phyloP scores from a whole-genome alignment of 2,329 filamentous ascomycete species.

The Aspergillus jensenii region DNA sequence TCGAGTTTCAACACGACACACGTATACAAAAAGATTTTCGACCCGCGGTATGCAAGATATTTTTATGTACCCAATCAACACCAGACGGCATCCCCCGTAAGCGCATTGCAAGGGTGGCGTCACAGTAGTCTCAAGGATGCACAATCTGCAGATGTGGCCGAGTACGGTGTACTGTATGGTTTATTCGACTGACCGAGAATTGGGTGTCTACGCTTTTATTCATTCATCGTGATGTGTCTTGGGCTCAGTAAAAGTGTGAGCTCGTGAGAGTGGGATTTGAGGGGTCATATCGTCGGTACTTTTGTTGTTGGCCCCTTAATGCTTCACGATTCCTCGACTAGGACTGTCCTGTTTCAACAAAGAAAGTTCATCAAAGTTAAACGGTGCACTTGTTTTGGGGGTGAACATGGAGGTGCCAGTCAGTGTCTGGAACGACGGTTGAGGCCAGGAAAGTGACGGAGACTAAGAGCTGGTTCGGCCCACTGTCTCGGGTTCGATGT shows the following conservation, averaged over 20 bases:
- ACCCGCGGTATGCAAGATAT: background rate
- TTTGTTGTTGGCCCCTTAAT: no score
- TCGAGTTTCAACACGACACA: constrained; percentile 1
- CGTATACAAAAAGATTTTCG: background rate
- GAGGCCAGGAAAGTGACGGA: constrained; percentile 12
- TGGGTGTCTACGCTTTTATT: background rate
- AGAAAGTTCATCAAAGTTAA: background rate
- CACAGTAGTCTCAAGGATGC: background rate
- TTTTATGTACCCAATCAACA: constrained; percentile 3
- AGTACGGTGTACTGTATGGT: background rate
- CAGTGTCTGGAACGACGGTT: constrained; percentile 19
- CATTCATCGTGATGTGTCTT: background rate
- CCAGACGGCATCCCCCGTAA: background rate
- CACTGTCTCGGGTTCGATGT: constrained; percentile 12
- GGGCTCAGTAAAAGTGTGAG: background rate
- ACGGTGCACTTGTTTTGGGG: background rate
- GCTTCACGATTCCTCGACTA: no score
- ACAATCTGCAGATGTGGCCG: background rate
- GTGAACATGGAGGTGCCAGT: background rate
- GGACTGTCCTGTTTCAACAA: no score
- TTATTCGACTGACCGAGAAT: constrained; percentile 13
- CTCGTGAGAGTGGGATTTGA: background rate
- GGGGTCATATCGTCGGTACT: background rate
- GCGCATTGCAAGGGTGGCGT: background rate
- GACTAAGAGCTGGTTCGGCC: constrained; percentile 3